Evolutionary conservation across 2,329 filamentous ascomycete species (phyloP).

Genomic region (Pseudogymnoascus pannorum): DNA sequence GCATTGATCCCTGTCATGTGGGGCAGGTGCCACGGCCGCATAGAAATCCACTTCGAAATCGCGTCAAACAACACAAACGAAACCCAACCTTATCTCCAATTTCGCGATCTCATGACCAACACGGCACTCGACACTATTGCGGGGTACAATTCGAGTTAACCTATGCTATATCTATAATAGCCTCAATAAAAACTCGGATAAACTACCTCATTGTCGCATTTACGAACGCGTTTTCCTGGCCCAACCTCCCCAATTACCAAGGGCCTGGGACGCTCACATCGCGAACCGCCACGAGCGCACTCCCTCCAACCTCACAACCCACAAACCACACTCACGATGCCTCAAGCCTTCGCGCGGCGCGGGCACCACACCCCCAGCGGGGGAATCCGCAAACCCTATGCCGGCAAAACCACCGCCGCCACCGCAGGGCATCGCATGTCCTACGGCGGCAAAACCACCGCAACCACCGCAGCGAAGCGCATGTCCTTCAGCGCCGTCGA

Average conservation of each 20-base stretch:
- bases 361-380: not conserved
- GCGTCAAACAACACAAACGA: conserved; percentile 1
- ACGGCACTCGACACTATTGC: not conserved
- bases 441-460: not conserved
- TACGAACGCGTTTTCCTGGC: not conserved
- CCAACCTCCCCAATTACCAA: not conserved
- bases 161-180: not conserved
- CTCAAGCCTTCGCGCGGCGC: not conserved
- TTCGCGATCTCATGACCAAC: not conserved
- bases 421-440: too few relatives aligned
- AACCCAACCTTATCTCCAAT: not conserved
- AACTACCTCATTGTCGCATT: not conserved
- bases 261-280: not conserved
- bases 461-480: not conserved
- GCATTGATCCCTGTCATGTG: not conserved
- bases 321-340: not conserved
- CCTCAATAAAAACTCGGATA: not conserved
- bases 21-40: not conserved
- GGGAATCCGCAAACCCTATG: not conserved
- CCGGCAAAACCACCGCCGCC: not conserved
- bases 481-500: conserved; percentile 3
- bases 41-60: not conserved
- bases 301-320: not conserved
- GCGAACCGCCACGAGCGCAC: not conserved
- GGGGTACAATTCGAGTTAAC: not conserved